Conservation (phyloP, 139 green algal species). For the Helicosporidium sp. region DNA sequence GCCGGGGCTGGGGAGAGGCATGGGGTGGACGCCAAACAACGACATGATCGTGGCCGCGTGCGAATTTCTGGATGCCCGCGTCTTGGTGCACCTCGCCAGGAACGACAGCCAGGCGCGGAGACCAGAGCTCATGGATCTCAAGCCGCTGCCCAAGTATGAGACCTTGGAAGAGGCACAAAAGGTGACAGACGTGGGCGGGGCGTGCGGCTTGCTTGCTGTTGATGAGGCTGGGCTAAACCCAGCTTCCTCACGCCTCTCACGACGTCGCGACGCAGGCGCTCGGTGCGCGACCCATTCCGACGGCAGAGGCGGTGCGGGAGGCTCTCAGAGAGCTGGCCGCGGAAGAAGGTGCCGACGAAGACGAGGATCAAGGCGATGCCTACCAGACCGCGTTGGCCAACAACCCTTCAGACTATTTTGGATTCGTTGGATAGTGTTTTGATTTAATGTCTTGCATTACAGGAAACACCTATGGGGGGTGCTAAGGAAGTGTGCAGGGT, state of each 20-base stretch:
- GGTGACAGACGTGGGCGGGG: too few species aligned
- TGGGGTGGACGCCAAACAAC: too few species aligned
- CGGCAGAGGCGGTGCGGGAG: constrained; percentile 6
- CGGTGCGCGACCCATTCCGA: constrained; percentile 18
- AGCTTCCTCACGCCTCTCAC: too few species aligned
- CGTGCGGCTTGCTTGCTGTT: not conserved
- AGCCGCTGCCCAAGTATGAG: too few species aligned
- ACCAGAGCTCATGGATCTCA: too few species aligned
- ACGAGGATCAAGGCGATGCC: not conserved
- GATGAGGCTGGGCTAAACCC: too few species aligned
- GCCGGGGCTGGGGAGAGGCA: too few species aligned
- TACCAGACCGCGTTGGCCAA: constrained; percentile 14
- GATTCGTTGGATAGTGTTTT: constrained; percentile 13
- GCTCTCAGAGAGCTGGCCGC: constrained; percentile 14
- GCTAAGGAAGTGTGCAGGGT: not conserved
- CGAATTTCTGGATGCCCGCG: not conserved
- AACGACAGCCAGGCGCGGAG: too few species aligned
- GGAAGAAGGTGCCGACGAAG: constrained; percentile 17
- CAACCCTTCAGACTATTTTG: constrained; percentile 23
- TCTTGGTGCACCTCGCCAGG: too few species aligned
- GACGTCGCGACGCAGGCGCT: constrained; percentile 16
- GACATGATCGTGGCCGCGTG: too few species aligned
- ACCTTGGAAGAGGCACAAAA: too few species aligned
- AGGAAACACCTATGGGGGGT: not conserved
- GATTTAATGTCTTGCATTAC: not conserved